Percentiles rank a stretch among this genome's conserved stretches.
phyloP scores from a whole-genome alignment of 352 stramenopile species.

The Phytophthora cajani region DNA sequence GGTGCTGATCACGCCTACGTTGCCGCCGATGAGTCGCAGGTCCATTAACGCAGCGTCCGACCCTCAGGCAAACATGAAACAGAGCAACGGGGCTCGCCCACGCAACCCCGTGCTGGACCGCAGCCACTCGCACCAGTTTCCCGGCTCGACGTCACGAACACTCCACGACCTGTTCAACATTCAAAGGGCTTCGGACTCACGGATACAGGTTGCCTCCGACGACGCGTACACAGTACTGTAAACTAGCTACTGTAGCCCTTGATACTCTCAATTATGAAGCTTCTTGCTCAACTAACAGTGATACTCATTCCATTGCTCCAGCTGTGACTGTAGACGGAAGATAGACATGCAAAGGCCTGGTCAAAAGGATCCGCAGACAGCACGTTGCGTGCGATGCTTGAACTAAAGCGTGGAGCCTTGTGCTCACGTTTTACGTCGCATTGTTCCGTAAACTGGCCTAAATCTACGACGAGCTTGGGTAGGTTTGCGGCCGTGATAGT shows the following conservation, averaged over 20 bases:
- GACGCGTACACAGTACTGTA: conserved; percentile 36
- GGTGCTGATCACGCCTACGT: conserved; percentile 11
- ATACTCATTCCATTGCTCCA: neutral
- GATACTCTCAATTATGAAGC: conserved; percentile 6
- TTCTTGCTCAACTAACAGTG: neutral
- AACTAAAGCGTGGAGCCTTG: neutral
- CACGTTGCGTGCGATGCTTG: neutral
- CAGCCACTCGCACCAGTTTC: conserved; percentile 31
- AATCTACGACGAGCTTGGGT: neutral
- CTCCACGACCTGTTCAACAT: conserved; percentile 44
- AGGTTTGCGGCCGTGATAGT: neutral
- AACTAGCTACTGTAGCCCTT: neutral
- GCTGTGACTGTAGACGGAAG: no score
- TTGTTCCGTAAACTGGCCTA: neutral
- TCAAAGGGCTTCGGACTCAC: conserved; percentile 11
- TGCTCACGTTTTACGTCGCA: neutral
- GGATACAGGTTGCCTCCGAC: conserved; percentile 16
- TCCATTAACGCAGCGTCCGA: conserved; percentile 18
- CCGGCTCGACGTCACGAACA: conserved; percentile 30
- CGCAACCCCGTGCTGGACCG: conserved; percentile 23
- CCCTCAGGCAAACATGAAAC: conserved; percentile 8
- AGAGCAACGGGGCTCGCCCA: neutral
- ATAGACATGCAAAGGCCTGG: neutral
- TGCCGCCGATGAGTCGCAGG: conserved; percentile 11
- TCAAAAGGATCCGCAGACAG: neutral